phyloP scores from a whole-genome alignment of 495 filamentous ascomycete genomes.

The Immersiella caudata region DNA sequence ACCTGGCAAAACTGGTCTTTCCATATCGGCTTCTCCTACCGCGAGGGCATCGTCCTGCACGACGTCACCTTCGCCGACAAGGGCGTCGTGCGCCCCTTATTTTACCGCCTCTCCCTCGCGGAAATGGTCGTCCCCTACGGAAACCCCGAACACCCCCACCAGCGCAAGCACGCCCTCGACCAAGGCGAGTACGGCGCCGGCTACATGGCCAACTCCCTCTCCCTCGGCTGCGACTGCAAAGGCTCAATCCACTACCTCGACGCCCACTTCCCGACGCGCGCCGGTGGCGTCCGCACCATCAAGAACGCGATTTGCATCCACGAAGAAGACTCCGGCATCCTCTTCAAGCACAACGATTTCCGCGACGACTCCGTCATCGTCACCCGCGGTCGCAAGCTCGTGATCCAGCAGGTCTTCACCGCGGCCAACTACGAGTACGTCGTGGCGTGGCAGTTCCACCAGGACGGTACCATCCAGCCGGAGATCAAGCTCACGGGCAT shows the following conservation, averaged over 20 bases:
- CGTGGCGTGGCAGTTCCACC: slow-evolving; percentile 89
- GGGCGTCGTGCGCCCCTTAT: slow-evolving; percentile 75
- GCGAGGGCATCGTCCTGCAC: slow-evolving; percentile 90
- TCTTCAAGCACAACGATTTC: slow-evolving; percentile 97
- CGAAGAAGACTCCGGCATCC: slow-evolving; percentile 90
- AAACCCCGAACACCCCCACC: slow-evolving; percentile 89
- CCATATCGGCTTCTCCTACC: slow-evolving; percentile 93
- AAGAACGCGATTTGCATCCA: slow-evolving; percentile 98
- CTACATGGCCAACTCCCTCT: slow-evolving; percentile 92
- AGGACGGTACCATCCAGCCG: slow-evolving; percentile 90
- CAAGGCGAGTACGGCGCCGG: slow-evolving; percentile 92
- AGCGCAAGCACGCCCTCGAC: slow-evolving; percentile 93
- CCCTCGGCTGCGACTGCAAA: slow-evolving; percentile 93
- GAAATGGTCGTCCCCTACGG: slow-evolving; percentile 98
- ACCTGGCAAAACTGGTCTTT: slow-evolving; percentile 96
- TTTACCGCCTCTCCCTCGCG: slow-evolving; percentile 89
- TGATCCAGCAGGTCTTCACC: slow-evolving; percentile 93
- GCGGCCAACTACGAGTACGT: slow-evolving; percentile 98
- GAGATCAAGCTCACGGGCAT: slow-evolving; percentile 97
- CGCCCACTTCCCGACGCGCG: slow-evolving; percentile 80
- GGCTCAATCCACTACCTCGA: slow-evolving; percentile 89
- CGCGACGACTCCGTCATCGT: slow-evolving; percentile 86
- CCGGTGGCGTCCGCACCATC: slow-evolving; percentile 75
- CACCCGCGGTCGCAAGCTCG: slow-evolving; percentile 82
- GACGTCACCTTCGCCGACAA: slow-evolving; percentile 92